phyloP scores from a whole-genome alignment of 2,329 filamentous ascomycete species.

The Diaporthe sp. region DNA sequence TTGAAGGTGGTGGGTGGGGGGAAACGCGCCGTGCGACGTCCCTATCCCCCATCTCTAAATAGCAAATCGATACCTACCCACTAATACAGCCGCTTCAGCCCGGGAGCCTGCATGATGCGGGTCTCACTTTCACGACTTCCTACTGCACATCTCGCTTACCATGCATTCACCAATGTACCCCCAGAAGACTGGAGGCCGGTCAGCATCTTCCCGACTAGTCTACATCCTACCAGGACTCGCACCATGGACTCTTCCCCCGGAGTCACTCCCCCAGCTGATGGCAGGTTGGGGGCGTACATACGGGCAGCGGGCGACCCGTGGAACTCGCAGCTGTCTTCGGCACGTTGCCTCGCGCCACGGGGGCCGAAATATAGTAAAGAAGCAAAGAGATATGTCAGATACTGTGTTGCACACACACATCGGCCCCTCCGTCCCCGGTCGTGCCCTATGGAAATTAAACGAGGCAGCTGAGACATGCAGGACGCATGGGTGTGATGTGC shows the following conservation, averaged over 20 bases:
- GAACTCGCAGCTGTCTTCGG: not conserved
- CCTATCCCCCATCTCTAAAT: not conserved
- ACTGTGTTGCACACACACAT: not conserved
- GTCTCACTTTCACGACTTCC: conserved; percentile 4
- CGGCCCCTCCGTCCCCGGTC: not conserved
- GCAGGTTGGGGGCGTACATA: conserved; percentile 1
- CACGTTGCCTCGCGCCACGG: not conserved
- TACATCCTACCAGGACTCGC: not conserved
- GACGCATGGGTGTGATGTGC: conserved; percentile 6
- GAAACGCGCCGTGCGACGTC: not conserved
- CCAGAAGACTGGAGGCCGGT: not conserved
- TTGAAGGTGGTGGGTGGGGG: not conserved
- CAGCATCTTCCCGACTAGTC: not conserved
- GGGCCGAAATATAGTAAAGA: not conserved
- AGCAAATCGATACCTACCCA: not conserved
- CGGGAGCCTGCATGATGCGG: conserved; percentile 15
- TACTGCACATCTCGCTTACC: conserved; percentile 14
- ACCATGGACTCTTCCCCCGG: not conserved
- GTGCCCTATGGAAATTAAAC: conserved; percentile 19
- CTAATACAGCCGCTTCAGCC: not conserved
- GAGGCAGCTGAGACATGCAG: conserved; percentile 26
- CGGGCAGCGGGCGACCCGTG: too few species aligned
- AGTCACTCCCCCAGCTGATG: not conserved
- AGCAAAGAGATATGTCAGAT: not conserved
- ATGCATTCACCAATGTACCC: not conserved